These are phyloP conservation scores for Fusarium circinatum DNA, from an alignment of 2,329 filamentous ascomycete genomes.

Conservation along the genomic window DNA sequence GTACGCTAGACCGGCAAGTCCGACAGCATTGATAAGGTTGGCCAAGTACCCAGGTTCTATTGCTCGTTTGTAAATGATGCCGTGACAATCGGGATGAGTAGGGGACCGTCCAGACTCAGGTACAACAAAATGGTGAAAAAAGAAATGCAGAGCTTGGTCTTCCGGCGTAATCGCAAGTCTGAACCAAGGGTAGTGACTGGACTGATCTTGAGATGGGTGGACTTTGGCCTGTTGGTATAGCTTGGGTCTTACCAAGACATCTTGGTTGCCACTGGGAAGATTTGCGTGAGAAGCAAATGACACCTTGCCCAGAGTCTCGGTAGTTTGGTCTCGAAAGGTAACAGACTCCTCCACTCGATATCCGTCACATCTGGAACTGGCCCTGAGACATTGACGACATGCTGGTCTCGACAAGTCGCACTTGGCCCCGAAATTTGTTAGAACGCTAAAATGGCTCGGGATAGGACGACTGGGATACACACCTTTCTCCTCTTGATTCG, in stretches of 20 bases:
- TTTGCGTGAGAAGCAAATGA: not conserved
- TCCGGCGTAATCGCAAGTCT: not conserved
- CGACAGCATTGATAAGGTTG: not conserved
- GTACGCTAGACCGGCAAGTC: not conserved
- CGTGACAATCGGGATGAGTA: not conserved
- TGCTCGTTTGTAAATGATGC: not conserved
- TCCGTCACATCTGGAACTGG: not conserved
- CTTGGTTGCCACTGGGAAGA: not conserved
- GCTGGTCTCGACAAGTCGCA: not conserved
- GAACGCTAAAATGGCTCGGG: not conserved
- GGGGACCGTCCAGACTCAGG: not conserved
- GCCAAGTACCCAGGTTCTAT: not conserved
- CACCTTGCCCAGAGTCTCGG: not conserved
- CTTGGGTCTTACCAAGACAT: no score
- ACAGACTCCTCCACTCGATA: not conserved
- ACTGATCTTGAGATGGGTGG: not conserved
- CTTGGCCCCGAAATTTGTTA: not conserved
- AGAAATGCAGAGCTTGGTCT: not conserved
- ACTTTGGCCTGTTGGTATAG: not conserved
- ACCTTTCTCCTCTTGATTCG: not conserved
- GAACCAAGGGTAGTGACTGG: not conserved
- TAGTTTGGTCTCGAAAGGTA: not conserved
- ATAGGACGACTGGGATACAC: not conserved
- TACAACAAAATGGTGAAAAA: not conserved
- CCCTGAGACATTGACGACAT: not conserved